phyloP scores from a whole-genome alignment of 768 basidiomycete species.

The Auriculariales sp. region DNA sequence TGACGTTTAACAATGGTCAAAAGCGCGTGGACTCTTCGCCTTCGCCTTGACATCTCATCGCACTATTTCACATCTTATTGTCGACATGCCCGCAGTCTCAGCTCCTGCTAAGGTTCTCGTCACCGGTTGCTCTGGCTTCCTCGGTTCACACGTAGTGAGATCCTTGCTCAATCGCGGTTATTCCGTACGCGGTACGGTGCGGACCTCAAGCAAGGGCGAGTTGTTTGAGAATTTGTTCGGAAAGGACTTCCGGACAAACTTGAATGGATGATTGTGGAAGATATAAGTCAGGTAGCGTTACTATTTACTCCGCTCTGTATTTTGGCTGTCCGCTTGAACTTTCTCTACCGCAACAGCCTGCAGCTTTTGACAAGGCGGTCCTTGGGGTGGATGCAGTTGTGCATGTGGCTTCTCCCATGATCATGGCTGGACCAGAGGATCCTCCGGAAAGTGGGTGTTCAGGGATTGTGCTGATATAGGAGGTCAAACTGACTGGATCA shows the following conservation, averaged over 20 bases:
- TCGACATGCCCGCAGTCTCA: not conserved
- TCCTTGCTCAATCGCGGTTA: constrained; percentile 17
- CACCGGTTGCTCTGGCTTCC: constrained; percentile 8
- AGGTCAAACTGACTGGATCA: not conserved
- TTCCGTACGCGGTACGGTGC: constrained; percentile 27
- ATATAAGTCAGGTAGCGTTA: constrained; percentile 20
- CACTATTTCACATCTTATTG: too few relatives aligned
- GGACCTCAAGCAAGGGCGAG: constrained; percentile 23
- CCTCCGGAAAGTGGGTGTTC: constrained; percentile 1
- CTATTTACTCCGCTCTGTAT: not conserved
- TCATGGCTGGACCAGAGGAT: not conserved
- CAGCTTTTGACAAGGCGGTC: constrained; percentile 10
- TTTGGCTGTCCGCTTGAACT: not conserved
- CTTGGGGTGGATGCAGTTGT: constrained; percentile 8
- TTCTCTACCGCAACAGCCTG: not conserved
- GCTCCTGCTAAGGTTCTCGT: not conserved
- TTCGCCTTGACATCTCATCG: too few relatives aligned
- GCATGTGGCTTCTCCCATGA: constrained; percentile 9
- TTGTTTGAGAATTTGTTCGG: constrained; percentile 23
- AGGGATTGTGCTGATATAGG: not conserved
- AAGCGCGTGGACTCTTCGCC: too few relatives aligned
- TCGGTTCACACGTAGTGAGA: constrained; percentile 12
- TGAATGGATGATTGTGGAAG: constrained; percentile 25
- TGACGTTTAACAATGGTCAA: too few relatives aligned
- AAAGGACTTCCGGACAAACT: constrained; percentile 13